Evolutionary conservation across 345 rosid genomes (phyloP).

Genomic region (Eucalyptus pauciflora): DNA sequence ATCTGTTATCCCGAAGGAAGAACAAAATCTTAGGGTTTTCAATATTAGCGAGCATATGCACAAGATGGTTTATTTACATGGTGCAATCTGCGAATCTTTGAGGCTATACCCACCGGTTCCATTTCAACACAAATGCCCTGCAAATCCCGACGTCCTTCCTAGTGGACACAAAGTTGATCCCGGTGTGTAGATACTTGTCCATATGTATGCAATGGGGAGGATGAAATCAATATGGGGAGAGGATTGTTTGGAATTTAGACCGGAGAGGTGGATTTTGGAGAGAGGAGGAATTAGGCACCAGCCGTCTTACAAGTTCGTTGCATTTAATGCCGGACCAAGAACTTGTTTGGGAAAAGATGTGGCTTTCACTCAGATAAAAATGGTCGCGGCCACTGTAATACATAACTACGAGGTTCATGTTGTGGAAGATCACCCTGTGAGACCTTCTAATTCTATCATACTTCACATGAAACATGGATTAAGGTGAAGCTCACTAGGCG

Average conservation of each 20-base stretch:
- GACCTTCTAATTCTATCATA: slow-evolving; percentile 4
- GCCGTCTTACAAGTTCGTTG: slow-evolving; percentile 43
- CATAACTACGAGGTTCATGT: slow-evolving; percentile 24
- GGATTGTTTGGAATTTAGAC: slow-evolving; percentile 20
- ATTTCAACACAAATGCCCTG: slow-evolving; percentile 2
- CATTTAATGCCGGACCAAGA: slow-evolving; percentile 58
- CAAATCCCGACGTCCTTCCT: slow-evolving; percentile 10
- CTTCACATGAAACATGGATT: slow-evolving; percentile 42
- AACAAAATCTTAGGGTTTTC: not conserved
- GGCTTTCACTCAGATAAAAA: slow-evolving; percentile 49
- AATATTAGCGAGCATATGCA: not conserved
- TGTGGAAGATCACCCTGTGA: slow-evolving; percentile 14
- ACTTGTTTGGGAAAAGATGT: slow-evolving; percentile 55
- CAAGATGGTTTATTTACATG: slow-evolving; percentile 21
- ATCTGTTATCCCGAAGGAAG: not conserved
- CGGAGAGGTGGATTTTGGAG: slow-evolving; percentile 23
- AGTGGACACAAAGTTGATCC: slow-evolving; percentile 16
- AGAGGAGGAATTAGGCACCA: slow-evolving; percentile 11
- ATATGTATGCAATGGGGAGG: slow-evolving; percentile 14
- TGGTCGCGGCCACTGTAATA: slow-evolving; percentile 19
- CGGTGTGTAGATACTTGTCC: not conserved
- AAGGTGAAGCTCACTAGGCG: slow-evolving; percentile 15
- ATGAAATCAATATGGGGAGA: slow-evolving; percentile 22
- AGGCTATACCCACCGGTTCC: slow-evolving; percentile 25
- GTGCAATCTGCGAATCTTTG: slow-evolving; percentile 12